Evolutionary conservation across 2,329 filamentous ascomycete species (phyloP).

Genomic region (Cladobotryum protrusum): DNA sequence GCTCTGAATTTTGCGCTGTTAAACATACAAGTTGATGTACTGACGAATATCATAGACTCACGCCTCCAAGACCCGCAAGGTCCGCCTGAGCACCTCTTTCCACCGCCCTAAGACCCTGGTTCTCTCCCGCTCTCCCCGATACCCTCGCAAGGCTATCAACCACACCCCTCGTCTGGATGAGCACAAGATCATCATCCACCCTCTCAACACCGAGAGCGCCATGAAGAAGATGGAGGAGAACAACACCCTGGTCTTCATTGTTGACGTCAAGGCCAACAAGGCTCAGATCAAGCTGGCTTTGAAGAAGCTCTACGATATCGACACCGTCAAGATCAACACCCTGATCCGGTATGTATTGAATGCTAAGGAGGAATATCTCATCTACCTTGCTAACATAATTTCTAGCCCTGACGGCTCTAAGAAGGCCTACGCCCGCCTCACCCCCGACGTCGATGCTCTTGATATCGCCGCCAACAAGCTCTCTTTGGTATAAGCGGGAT

Average conservation of each 20-base stretch:
- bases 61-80: constrained; percentile 82
- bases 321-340: constrained; percentile 98
- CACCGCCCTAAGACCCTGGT: constrained; percentile 95
- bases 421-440: constrained; percentile 97
- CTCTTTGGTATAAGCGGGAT: constrained; percentile 73
- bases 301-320: constrained; percentile 99
- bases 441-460: constrained; percentile 92
- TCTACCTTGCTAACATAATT: background rate
- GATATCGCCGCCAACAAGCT: constrained; percentile 99
- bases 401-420: constrained; percentile 86
- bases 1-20: background rate
- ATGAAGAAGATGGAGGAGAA: constrained; percentile 99
- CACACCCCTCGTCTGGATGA: constrained; percentile 88
- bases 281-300: constrained; percentile 96
- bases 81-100: constrained; percentile 90
- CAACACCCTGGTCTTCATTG: constrained; percentile 98
- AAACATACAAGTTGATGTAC: background rate
- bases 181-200: constrained; percentile 96
- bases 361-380: no score
- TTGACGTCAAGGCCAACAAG: constrained; percentile 98
- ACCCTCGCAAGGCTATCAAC: constrained; percentile 91
- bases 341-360: constrained; percentile 70
- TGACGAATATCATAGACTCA: constrained; percentile 33
- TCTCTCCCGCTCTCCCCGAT: constrained; percentile 87
- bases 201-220: constrained; percentile 98